These are phyloP conservation scores for Heracleum sosnowskyi DNA, from an alignment of 129 eudicot genomes.

Conservation along the genomic window DNA sequence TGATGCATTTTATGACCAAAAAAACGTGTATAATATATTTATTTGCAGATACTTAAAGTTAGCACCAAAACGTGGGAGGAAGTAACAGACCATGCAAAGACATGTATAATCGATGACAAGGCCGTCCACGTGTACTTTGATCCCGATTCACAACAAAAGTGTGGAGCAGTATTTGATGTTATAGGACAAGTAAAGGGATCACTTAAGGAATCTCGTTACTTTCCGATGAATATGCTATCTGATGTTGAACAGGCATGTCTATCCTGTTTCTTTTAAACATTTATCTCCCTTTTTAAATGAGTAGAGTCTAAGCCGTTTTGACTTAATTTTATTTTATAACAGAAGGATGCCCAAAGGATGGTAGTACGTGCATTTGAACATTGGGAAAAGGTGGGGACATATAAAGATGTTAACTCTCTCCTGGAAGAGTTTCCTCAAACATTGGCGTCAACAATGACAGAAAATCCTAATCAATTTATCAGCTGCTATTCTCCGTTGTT, in stretches of 20 bases:
- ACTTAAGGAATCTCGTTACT: constrained; percentile 12
- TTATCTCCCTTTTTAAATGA: neutral
- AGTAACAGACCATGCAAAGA: constrained; percentile 39
- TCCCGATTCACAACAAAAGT: constrained; percentile 12
- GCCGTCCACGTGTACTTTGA: constrained; percentile 18
- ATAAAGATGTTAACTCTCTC: too few species aligned
- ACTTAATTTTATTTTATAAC: constrained; percentile 14
- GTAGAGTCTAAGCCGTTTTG: neutral
- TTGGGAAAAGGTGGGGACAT: constrained; percentile 21
- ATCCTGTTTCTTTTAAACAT: neutral
- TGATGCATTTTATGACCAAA: neutral
- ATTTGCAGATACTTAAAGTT: neutral
- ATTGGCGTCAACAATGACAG: constrained; percentile 5
- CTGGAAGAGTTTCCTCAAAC: constrained; percentile 1
- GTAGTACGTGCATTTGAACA: constrained; percentile 37
- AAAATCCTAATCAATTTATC: neutral
- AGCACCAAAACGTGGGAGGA: constrained; percentile 24
- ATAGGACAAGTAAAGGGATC: constrained; percentile 46
- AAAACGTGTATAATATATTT: too few species aligned
- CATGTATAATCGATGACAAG: constrained; percentile 26
- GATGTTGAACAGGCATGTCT: constrained; percentile 44
- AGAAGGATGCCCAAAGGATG: constrained; percentile 37
- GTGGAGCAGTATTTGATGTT: constrained; percentile 36
- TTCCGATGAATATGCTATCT: constrained; percentile 20
- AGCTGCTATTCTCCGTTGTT: neutral